Evolutionary conservation across 2,329 filamentous ascomycete species (phyloP), one percentile per base, ranked within the genome.

Genomic region (Fusarium goolgardi): DNA sequence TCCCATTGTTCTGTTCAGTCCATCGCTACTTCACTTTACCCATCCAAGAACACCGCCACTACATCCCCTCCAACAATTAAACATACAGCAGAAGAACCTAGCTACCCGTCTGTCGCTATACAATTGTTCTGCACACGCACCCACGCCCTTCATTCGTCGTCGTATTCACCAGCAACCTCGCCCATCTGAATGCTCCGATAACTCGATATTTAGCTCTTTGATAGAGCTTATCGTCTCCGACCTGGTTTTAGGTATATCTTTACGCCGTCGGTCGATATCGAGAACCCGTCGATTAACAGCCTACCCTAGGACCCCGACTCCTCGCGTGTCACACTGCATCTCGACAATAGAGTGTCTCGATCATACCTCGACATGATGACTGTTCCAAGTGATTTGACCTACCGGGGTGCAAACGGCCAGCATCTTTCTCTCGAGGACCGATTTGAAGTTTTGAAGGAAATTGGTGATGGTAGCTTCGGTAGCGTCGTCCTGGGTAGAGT

Each of bases 381-480:
- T 45, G 88, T 93, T 80, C 85, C 88, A 76, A 89, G 90, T 79
- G 93, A 95, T 76, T 82, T 89, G 75, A 86, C 90, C 79, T 88
- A 90, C 74, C 88, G 91, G 78, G 88, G 88, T 79, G 86, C 88
- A 72, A 83, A 86, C 52, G 83, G 86, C 57, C 82, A 83, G 78
- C 75, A 85, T 81, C 75, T 90, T 81, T 86, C 89, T 55, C 88
- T 99, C 55, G 94, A 97, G 78, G 96, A 99, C 78, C 90, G 94
- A 73, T 99, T 97, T 78, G 95, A 99, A 80, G 90, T 99, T 56
- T 83, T 99, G 77, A 99, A 98, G 81, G 96, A 99, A 76, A 96
- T 99, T 78, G 96, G 96, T 50, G 96, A 99, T 88, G 96, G 96
- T 72, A 98, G 96, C 82, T 99, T 99, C 78, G 96, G 96, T 62